phyloP scores from a whole-genome alignment of 2,329 filamentous ascomycete species.

The Purpureocillium takamizusanense region DNA sequence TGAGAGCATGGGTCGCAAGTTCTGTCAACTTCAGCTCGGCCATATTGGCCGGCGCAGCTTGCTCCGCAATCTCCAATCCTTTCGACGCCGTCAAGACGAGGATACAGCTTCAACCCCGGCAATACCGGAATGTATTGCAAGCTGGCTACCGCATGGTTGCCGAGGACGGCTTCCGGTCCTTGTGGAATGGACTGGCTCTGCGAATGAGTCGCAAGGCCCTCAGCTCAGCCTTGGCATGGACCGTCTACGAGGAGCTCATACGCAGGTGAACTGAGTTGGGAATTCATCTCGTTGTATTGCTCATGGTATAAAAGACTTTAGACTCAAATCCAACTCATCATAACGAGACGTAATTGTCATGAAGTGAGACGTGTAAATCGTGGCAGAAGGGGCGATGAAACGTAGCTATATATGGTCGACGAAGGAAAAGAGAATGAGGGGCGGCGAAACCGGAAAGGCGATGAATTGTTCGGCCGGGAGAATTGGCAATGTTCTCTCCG shows the following conservation, averaged over 20 bases:
- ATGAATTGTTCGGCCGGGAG: too few relatives aligned
- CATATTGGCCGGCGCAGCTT: conserved; percentile 68
- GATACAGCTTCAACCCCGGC: conserved; percentile 77
- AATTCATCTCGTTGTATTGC: background rate
- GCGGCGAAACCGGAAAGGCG: too few relatives aligned
- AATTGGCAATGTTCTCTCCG: too few relatives aligned
- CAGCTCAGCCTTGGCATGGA: conserved; percentile 95
- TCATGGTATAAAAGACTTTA: background rate
- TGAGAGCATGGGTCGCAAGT: conserved; percentile 31
- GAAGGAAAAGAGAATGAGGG: too few relatives aligned
- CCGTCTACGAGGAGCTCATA: conserved; percentile 89
- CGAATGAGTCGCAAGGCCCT: conserved; percentile 86
- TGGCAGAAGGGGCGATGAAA: background rate
- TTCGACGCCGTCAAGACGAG: conserved; percentile 96
- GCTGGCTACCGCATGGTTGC: conserved; percentile 68
- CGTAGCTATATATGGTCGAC: too few relatives aligned
- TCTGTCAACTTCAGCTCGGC: conserved; percentile 82
- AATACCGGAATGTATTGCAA: conserved; percentile 75
- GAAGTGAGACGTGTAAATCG: conserved; percentile 2
- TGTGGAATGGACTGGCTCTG: conserved; percentile 80
- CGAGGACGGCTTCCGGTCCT: conserved; percentile 69
- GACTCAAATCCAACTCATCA: background rate
- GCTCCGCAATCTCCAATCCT: conserved; percentile 86
- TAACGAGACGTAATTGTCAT: background rate
- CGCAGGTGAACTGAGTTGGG: conserved; percentile 35